phyloP scores from a whole-genome alignment of 495 filamentous ascomycete species.

The Daldinia vernicosa region DNA sequence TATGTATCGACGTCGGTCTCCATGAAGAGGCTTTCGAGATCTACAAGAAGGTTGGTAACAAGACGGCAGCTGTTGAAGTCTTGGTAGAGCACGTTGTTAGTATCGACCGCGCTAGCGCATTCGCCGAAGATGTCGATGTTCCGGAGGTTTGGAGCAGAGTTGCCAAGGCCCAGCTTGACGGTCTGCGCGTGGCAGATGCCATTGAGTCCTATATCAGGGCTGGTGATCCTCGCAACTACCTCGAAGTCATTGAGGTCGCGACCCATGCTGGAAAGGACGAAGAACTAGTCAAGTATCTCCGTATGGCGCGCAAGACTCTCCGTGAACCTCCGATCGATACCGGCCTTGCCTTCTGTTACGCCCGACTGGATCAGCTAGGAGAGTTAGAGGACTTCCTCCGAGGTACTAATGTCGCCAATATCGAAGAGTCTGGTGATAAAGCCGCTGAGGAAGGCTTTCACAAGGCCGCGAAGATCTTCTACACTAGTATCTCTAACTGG shows the following conservation, averaged over 20 bases:
- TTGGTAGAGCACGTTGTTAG: slow-evolving; percentile 97
- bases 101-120: slow-evolving; percentile 97
- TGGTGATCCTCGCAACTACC: slow-evolving; percentile 89
- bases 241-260: slow-evolving; percentile 94
- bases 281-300: slow-evolving; percentile 95
- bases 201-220: slow-evolving; percentile 98
- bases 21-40: slow-evolving; percentile 98
- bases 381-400: slow-evolving; percentile 98
- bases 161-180: slow-evolving; percentile 97
- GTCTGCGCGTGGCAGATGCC: slow-evolving; percentile 89
- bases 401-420: slow-evolving; percentile 90
- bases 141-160: slow-evolving; percentile 99
- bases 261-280: slow-evolving; percentile 98
- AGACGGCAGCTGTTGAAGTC: slow-evolving; percentile 85
- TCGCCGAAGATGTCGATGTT: slow-evolving; percentile 93
- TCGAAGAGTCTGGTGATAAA: slow-evolving; percentile 97
- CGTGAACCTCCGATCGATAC: slow-evolving; percentile 96
- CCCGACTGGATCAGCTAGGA: slow-evolving; percentile 86
- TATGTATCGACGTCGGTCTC: slow-evolving; percentile 93
- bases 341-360: slow-evolving; percentile 89
- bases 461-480: slow-evolving; percentile 99
- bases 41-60: slow-evolving; percentile 95
- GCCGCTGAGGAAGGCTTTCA: slow-evolving; percentile 94
- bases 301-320: slow-evolving; percentile 95
- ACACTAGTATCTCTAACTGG: slow-evolving; percentile 98